A percentile compares a stretch with the other conserved stretches of the same genome.
phyloP scores from a whole-genome alignment of 352 stramenopile species.

The Globisporangium barbulae region DNA sequence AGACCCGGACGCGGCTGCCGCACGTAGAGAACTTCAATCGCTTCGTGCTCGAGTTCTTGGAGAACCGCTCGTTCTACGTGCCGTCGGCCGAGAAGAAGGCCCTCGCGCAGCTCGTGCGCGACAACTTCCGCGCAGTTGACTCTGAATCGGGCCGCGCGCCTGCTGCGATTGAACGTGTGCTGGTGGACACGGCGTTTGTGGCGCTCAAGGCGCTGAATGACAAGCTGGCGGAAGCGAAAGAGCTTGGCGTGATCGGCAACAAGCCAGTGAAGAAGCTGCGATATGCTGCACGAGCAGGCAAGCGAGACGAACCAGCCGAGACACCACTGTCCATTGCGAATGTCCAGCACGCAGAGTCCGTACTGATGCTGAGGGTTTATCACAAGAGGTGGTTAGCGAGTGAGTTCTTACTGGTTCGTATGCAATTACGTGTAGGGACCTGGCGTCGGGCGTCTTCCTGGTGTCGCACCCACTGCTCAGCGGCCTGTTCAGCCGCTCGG shows the following conservation, averaged over 20 bases:
- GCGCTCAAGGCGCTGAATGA: constrained; percentile 59
- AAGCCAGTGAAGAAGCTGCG: neutral
- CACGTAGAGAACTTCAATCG: constrained; percentile 68
- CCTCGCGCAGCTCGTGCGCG: constrained; percentile 41
- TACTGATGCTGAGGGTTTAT: neutral
- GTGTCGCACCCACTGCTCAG: constrained; percentile 70
- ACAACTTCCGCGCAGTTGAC: constrained; percentile 36
- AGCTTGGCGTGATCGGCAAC: constrained; percentile 25
- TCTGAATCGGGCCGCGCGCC: neutral
- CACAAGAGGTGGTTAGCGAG: neutral
- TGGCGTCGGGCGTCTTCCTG: constrained; percentile 61
- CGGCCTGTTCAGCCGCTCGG: constrained; percentile 67
- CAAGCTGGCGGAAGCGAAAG: constrained; percentile 41
- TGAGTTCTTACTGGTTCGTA: neutral
- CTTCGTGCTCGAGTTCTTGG: constrained; percentile 43
- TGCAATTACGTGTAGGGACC: constrained; percentile 21
- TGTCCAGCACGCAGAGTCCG: constrained; percentile 47
- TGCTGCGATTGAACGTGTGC: constrained; percentile 9
- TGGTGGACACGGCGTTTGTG: constrained; percentile 63
- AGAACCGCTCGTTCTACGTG: constrained; percentile 63
- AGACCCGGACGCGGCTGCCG: constrained; percentile 32
- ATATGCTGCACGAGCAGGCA: constrained; percentile 1
- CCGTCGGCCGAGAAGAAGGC: constrained; percentile 33
- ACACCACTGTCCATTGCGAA: constrained; percentile 19
- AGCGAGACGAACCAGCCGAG: neutral